Evolutionary conservation across 495 filamentous ascomycete genomes (phyloP), one percentile per base, ranked within the genome.

Genomic region (Cladorrhinum samala): DNA sequence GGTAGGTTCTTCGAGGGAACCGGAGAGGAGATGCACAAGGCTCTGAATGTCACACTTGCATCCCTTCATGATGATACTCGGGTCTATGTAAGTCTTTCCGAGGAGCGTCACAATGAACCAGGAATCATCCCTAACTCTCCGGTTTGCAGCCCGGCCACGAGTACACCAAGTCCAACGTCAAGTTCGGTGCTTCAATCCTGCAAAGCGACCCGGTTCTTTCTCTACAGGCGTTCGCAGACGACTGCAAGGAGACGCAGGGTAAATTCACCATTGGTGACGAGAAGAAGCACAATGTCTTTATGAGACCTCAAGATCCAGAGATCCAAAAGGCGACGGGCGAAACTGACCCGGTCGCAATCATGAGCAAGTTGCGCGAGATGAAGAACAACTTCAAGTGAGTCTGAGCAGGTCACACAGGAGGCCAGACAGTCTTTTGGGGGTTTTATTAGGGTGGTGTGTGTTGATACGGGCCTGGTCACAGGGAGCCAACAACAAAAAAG

Each of bases 231-330:
- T 96, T 91, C 68, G 88, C 89, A 5, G 80, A 88, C 17, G 73
- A 78, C 47, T 90, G 96, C 65, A 69, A 83, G 72, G 79, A 95
- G 71, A 97, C 93, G 50, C 89, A 96, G 71, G 93, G 93, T 19
- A 91, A 89, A 65, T 96, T 95, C 59, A 98, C 93, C 0, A 97
- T 98, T 68, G 91, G 88, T 0, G 91, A 98, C 67, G 93, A 98
- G 70, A 98, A 98, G 91, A 70, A 89, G 67, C 91, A 97, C 67
- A 98, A 98, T 66, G 91, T 96, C 2, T 98, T 98, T 61, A 97
- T 98, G 93, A 79, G 83, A 52, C 79, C 93, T 50, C 76, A 88
- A 18, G 91, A 97, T 62, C 87, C 88, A 6, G 79, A 77, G 55
- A 83, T 98, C 53, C 88, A 92, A 67, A 84, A 91, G 72, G 86